phyloP scores from a whole-genome alignment of 1,284 basidiomycete species.

The Somion occarium region DNA sequence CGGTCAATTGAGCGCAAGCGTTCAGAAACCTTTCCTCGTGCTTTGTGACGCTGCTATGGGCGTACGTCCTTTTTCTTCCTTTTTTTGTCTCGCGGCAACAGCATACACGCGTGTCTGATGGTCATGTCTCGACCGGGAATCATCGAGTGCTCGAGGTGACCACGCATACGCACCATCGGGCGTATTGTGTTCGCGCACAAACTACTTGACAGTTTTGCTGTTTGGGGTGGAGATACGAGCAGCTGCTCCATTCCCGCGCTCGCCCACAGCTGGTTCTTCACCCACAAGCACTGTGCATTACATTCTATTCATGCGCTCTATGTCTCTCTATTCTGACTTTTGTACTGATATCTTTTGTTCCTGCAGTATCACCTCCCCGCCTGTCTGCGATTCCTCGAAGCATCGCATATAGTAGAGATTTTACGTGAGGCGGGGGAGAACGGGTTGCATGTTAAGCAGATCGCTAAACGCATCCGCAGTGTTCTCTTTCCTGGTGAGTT shows the following conservation, averaged over 20 bases:
- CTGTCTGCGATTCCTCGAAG: conserved; percentile 64
- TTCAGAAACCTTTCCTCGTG: conserved; percentile 62
- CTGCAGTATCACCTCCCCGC: conserved; percentile 66
- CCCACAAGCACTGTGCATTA: too few relatives aligned
- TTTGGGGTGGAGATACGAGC: too few relatives aligned
- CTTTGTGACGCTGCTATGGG: conserved; percentile 65
- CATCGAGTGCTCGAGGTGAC: too few relatives aligned
- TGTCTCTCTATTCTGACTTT: too few relatives aligned
- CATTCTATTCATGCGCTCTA: too few relatives aligned
- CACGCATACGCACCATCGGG: too few relatives aligned
- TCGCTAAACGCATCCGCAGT: conserved; percentile 32
- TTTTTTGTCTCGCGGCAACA: conserved; percentile 1
- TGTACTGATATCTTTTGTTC: not conserved
- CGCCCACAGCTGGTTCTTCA: too few relatives aligned
- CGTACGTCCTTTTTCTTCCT: conserved; percentile 34
- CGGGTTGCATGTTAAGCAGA: conserved; percentile 53
- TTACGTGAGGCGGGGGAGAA: conserved; percentile 51
- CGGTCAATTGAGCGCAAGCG: conserved; percentile 56
- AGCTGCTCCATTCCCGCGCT: too few relatives aligned
- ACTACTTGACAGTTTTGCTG: too few relatives aligned
- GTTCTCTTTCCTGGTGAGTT: not conserved
- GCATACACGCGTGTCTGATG: not conserved
- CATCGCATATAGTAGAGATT: conserved; percentile 61
- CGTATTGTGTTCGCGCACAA: too few relatives aligned
- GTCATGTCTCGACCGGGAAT: too few relatives aligned